phyloP scores from a whole-genome alignment of 768 basidiomycete species.

The Russula griseocarnosa region DNA sequence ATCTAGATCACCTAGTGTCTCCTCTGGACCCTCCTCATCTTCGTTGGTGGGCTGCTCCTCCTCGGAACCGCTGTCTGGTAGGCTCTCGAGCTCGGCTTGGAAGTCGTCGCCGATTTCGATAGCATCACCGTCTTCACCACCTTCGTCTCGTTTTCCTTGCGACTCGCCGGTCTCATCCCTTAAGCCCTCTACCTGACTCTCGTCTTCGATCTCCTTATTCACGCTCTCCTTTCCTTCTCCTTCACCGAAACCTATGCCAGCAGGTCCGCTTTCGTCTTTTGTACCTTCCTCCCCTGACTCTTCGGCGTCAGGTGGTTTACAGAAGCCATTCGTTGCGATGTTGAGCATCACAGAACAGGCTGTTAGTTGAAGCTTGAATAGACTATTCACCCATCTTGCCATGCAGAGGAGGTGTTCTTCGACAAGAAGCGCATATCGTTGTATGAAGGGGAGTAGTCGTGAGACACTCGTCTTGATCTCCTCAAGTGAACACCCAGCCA shows the following conservation, averaged over 20 bases:
- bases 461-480: slow-evolving; percentile 38
- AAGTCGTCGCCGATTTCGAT: slow-evolving; percentile 92
- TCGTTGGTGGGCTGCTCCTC: slow-evolving; percentile 46
- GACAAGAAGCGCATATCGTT: slow-evolving; percentile 54
- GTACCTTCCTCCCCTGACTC: slow-evolving; percentile 48
- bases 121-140: slow-evolving; percentile 56
- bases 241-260: slow-evolving; percentile 84
- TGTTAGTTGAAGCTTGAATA: slow-evolving; percentile 83
- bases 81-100: slow-evolving; percentile 80
- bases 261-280: slow-evolving; percentile 46
- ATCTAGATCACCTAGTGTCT: slow-evolving; percentile 79
- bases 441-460: slow-evolving; percentile 71
- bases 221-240: slow-evolving; percentile 84
- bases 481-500: slow-evolving; percentile 38
- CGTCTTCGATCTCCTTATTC: slow-evolving; percentile 92
- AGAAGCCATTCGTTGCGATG: slow-evolving; percentile 85
- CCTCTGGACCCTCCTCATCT: slow-evolving; percentile 70
- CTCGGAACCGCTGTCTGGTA: slow-evolving; percentile 60
- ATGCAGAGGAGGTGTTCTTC: slow-evolving; percentile 54
- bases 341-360: slow-evolving; percentile 69
- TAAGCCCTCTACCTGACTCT: slow-evolving; percentile 93
- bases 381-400: slow-evolving; percentile 62
- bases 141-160: slow-evolving; percentile 32
- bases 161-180: slow-evolving; percentile 51
- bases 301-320: slow-evolving; percentile 74